Evolutionary conservation across 202 grass and related monocot species (phyloP).

Genomic region (Musa balbisiana): DNA sequence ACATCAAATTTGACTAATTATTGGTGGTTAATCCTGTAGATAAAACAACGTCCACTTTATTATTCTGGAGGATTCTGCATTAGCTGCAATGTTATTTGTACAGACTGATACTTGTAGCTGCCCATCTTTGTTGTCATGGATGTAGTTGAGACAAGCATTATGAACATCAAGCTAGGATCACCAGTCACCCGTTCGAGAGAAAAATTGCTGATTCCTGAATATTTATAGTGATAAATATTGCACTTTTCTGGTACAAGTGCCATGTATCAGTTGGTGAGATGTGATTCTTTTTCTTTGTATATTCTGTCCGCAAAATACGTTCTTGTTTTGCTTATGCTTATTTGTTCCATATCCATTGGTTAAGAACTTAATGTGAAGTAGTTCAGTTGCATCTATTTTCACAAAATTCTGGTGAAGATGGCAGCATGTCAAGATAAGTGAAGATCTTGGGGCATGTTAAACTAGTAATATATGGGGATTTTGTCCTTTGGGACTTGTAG

Average conservation of each 20-base stretch:
- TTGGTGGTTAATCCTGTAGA: not conserved
- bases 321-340: not conserved
- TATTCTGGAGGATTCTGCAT: not conserved
- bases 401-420: not conserved
- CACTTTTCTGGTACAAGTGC: not conserved
- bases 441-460: not conserved
- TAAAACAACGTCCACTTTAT: not conserved
- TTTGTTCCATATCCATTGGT: not conserved
- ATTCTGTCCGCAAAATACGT: not conserved
- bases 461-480: not conserved
- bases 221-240: not conserved
- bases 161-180: not conserved
- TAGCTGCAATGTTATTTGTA: not conserved
- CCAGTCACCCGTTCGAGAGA: not conserved
- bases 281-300: not conserved
- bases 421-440: not conserved
- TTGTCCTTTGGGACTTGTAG: not conserved
- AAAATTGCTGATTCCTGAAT: not conserved
- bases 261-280: not conserved
- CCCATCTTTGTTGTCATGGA: not conserved
- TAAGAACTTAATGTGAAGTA: not conserved
- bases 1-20: too few species aligned
- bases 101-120: not conserved
- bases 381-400: not conserved
- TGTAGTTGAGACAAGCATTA: not conserved